Evolutionary conservation across 1,139 yeast genomes (phyloP).

Genomic region (Taiozyma sp.): DNA sequence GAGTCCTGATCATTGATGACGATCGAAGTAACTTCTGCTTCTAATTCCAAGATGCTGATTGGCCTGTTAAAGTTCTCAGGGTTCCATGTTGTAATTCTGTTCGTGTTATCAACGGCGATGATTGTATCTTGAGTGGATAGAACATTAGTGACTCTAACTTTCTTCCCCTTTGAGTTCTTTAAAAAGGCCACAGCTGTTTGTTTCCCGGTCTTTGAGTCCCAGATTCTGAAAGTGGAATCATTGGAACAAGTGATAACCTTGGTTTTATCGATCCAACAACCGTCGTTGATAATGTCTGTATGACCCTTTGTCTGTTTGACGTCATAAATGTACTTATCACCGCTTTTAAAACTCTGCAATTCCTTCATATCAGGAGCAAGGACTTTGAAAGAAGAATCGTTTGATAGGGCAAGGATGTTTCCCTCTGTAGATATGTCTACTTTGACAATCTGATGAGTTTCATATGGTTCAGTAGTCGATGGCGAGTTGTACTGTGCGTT

Average conservation of each 20-base stretch:
- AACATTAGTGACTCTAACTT: constrained; percentile 9
- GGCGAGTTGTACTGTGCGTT: constrained; percentile 9
- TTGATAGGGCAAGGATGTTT: constrained; percentile 5
- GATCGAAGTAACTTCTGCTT: background rate
- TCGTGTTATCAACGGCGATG: constrained; percentile 6
- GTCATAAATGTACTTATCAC: constrained; percentile 23
- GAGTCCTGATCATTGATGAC: constrained; percentile 3
- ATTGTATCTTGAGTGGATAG: constrained; percentile 5
- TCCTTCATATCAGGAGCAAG: constrained; percentile 10
- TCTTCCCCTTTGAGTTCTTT: constrained; percentile 12
- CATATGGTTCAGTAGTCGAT: constrained; percentile 8
- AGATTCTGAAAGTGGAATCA: constrained; percentile 24
- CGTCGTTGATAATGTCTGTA: constrained; percentile 18
- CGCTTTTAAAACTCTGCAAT: constrained; percentile 12
- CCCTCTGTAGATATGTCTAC: constrained; percentile 4
- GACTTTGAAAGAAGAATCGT: constrained; percentile 13
- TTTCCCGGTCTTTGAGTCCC: constrained; percentile 16
- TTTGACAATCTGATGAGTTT: constrained; percentile 8
- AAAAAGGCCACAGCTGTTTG: constrained; percentile 14
- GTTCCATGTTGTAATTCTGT: constrained; percentile 16
- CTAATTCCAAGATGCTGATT: background rate
- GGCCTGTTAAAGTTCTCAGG: constrained; percentile 10
- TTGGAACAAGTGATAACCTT: constrained; percentile 15
- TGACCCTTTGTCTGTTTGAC: constrained; percentile 23
- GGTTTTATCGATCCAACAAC: constrained; percentile 10